Base-by-base conservation (phyloP, 2,329 filamentous ascomycete species). In the Colletotrichum liaoningense region DNA sequence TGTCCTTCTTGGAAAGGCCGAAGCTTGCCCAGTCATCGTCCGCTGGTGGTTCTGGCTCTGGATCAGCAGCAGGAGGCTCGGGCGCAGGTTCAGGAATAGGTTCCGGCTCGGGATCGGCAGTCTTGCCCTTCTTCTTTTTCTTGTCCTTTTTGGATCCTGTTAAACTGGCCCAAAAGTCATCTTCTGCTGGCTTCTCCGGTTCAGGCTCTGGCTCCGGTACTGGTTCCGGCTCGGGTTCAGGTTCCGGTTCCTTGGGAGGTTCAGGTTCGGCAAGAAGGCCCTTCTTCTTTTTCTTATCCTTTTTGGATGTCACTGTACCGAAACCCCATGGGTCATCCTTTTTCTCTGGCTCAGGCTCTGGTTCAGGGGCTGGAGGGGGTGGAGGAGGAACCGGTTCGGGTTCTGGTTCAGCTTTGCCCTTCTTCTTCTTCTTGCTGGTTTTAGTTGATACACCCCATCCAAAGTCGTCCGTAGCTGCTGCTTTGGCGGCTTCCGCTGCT, bases 271-370 rank as follows among this genome's bases (percentile, higher is more conserved):
- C 77, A 71, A 80, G 76, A 56, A 76, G 74, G 22, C 78, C 79
- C 58, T 78, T 79, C 67, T 79, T 83, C 73, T 83, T 81, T 72
- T 84, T 85, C 75, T 82, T 87, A 30, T 79, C 77, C 75, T 81
- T 84, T 76, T 81, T 83, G 9, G 77, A 77, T 2, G 74, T 57
- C 22, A 77, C 55, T 24, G 73, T 55, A 16, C 77, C 69, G 68
- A 73, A 78, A 49, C 73, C 77, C 57, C 75, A 76, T 28, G 76
- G 78, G 5, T 75, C 75, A 5, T 74, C 74, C 11, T 76, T 75
- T 38, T 69, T 67, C 26, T 75, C 73, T 14, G 73, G 55, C n/a
- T 70, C 67, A 8, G 76, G 70, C 14, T 79, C 77, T 3, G 79
- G 73, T 5, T 79, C 78, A 33, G 64, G 77, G 24, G 79, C 78